phyloP scores from a whole-genome alignment of 2,329 filamentous ascomycete genomes.

The Graphilbum ipis-grandicollis region DNA sequence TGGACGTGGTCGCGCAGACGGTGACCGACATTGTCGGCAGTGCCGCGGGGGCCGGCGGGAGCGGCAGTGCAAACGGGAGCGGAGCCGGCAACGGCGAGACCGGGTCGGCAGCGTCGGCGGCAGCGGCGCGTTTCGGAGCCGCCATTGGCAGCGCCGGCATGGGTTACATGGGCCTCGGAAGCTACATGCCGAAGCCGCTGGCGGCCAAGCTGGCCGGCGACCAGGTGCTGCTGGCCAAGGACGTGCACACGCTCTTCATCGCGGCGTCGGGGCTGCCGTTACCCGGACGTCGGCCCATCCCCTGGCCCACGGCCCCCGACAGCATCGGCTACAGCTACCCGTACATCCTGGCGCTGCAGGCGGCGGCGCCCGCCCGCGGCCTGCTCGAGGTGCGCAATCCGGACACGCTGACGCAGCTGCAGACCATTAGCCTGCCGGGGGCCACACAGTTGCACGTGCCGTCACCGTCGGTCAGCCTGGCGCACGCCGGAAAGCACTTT shows the following conservation, averaged over 20 bases:
- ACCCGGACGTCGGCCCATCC: constrained; percentile 72
- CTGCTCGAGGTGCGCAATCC: constrained; percentile 83
- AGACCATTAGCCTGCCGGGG: constrained; percentile 66
- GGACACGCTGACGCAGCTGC: constrained; percentile 74
- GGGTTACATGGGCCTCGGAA: constrained; percentile 91
- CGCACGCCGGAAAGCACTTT: constrained; percentile 91
- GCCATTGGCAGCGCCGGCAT: constrained; percentile 59
- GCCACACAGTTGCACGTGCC: constrained; percentile 80
- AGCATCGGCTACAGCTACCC: constrained; percentile 93
- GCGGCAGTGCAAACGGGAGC: constrained; percentile 28
- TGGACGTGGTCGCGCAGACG: constrained; percentile 61
- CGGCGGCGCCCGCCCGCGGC: constrained; percentile 61
- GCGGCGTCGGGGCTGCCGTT: constrained; percentile 60
- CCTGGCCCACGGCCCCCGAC: constrained; percentile 77
- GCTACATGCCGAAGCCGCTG: constrained; percentile 80
- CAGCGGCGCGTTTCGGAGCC: constrained; percentile 62
- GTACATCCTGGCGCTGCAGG: constrained; percentile 73
- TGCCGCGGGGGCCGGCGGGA: constrained; percentile 23
- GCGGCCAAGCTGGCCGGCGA: constrained; percentile 68
- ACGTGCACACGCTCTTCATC: constrained; percentile 89
- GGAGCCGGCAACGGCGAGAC: constrained; percentile 36
- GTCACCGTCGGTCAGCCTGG: constrained; percentile 81
- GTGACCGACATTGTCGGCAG: constrained; percentile 64
- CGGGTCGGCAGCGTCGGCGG: not conserved
- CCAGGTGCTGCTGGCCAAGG: constrained; percentile 85